A percentile compares a stretch with the other conserved stretches of the same genome.
These are phyloP conservation scores for Aspergillus pseudotamarii DNA, from an alignment of 2,329 filamentous ascomycete genomes.

Conservation along the genomic window DNA sequence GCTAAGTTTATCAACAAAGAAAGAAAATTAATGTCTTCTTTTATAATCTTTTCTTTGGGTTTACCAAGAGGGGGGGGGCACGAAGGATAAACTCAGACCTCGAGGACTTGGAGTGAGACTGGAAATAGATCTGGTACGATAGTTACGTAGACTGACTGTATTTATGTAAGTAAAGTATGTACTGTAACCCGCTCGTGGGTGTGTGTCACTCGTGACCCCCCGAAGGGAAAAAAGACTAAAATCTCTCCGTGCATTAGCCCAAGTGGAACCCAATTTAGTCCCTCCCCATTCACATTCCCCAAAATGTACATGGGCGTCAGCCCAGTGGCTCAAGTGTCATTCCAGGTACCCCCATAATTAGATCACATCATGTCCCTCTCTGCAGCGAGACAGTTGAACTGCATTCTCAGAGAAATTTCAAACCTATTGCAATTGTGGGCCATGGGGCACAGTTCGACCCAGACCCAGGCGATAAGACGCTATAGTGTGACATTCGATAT, in stretches of 20 bases:
- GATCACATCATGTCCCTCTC: background rate
- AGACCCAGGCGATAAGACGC: background rate
- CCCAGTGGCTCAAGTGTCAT: background rate
- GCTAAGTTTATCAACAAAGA: background rate
- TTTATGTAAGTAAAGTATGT: background rate
- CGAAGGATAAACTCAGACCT: background rate
- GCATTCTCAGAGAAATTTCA: background rate
- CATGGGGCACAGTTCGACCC: background rate
- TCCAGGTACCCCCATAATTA: background rate
- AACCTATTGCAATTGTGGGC: background rate
- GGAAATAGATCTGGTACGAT: too few relatives aligned
- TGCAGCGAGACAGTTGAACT: background rate
- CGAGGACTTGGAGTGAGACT: too few relatives aligned
- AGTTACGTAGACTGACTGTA: too few relatives aligned
- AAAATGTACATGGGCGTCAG: background rate
- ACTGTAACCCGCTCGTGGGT: background rate
- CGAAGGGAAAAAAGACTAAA: background rate
- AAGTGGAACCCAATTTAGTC: background rate
- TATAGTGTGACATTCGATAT: background rate
- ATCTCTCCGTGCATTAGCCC: background rate
- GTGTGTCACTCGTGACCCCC: slow-evolving; percentile 1
- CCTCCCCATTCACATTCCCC: background rate
- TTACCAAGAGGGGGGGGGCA: too few relatives aligned
- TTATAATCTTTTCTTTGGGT: background rate
- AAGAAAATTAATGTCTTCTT: background rate